Base-by-base conservation (phyloP, 169 alveolate species). In the Cryptosporidium xiaoi region DNA sequence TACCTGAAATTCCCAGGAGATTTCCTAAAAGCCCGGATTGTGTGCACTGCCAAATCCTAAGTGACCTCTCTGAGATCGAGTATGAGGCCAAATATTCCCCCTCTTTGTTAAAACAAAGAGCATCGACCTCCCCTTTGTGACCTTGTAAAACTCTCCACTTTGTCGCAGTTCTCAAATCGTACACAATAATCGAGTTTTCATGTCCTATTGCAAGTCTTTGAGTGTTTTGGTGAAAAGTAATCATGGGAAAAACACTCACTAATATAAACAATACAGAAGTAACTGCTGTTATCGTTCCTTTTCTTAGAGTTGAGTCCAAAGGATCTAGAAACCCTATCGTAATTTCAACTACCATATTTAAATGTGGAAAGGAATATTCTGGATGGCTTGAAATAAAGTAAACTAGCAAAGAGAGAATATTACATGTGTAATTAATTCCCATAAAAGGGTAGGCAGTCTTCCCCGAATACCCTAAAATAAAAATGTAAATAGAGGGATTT, bases 151-250 rank as follows among this genome's bases (percentile, higher is more conserved):
- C 85, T 58, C 91, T 66, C 90, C 94, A 92, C 71, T 90, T 92
- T 34, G 94, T 92, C 44, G 94, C 94, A 7, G 94, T 91, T 34
- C 94, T 89, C 13, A 92, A 84, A 90, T 92, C 94, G 65, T 92
- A 92, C n/a, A 92, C 91, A 34, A 92, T 71, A 34, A 92, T 89
- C 2, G 94, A 91, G 6, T 64, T 33, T 31, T 67, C 85, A 44
- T 58, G 51, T 15, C 94, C 94, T 64, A 92, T 92, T 20, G 94
- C 94, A 55, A 92, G 90, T 48, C 94, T 68, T 84, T 92, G 94
- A 16, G 94, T 92, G 58, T 92, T 82, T 84, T 92, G 94, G 68
- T 92, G 92, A 67, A 92, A 92, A 55, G 92, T 90, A 27, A 91
- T 93, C 94, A 91, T 92, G 13, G 94, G 94, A 51, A 92, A 82